Conservation (phyloP, 2,329 filamentous ascomycete species). For the Xylaria sp. region DNA sequence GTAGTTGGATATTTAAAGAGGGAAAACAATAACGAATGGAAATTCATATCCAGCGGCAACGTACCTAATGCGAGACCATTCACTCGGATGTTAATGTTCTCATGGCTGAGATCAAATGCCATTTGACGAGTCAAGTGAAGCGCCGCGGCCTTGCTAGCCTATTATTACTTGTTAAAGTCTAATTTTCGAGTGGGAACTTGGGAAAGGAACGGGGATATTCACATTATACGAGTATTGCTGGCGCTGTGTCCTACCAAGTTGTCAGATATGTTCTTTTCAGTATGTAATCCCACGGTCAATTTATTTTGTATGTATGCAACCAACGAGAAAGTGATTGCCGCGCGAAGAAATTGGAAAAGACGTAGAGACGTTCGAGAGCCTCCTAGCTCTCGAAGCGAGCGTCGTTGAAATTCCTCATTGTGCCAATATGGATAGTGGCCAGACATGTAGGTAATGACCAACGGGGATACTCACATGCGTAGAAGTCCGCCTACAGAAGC, state of each 20-base stretch:
- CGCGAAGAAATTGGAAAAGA: background rate
- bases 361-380: background rate
- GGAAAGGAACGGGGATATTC: background rate
- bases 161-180: background rate
- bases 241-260: constrained; percentile 37
- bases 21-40: background rate
- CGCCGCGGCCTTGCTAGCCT: constrained; percentile 44
- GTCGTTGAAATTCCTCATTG: background rate
- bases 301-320: background rate
- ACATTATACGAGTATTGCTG: constrained; percentile 46
- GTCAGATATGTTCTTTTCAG: background rate
- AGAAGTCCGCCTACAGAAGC: constrained; percentile 61
- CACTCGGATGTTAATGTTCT: constrained; percentile 46
- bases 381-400: background rate
- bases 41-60: background rate
- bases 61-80: constrained; percentile 45
- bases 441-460: background rate
- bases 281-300: too few relatives aligned
- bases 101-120: constrained; percentile 44
- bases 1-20: background rate
- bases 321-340: background rate
- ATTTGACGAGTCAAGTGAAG: constrained; percentile 45
- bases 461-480: constrained; percentile 53
- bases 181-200: background rate
- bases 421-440: background rate